Base-by-base conservation (phyloP, 2,329 filamentous ascomycete genomes). In the Paecilomyces formosus region DNA sequence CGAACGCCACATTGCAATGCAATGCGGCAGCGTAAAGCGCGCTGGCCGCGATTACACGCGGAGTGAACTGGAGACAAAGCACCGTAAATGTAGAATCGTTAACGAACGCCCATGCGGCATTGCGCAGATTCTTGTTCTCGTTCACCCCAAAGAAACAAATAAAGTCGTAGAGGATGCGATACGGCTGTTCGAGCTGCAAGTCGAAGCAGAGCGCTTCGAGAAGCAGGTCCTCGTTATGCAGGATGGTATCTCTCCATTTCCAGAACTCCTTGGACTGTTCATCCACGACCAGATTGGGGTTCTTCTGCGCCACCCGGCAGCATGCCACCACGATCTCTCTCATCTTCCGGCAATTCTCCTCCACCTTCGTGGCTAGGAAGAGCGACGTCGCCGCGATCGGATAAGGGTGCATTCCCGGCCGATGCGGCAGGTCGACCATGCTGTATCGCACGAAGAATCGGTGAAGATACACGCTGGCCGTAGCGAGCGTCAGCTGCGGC, bases 261-360 rank as follows among this genome's bases (percentile, higher is more conserved):
- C 94, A 99, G 72, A 94, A 99, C 70, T 99, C 94, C 70, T 97
- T 97, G 65, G 89, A 95, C 74, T 97, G 92, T 75, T 97, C 94
- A 71, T 99, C 94, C 56, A 97, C 90, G 57, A 93, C 81, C 60
- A 97, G 84, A 67, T 91, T 89, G 1, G 90, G 82, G 66, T 97
- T 93, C 78, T 99, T 97, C 74, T 97, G 92, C 28, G 93, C 94
- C 21, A 97, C 91, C 64, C 93, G 90, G 60, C 92, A 94, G 67
- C 96, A 94, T 1, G 92, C 90, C 31, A 97, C 88, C 64, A 99
- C 93, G 60, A 99, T 82, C 64, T 97, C 92, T 68, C 91, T 95
- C 66, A 96, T 96, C 76, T 96, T 96, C 54, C 93, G 88, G 70
- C 92, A 95, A 71, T 95, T 96, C 72, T 99, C 94, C 71, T 99